phyloP scores from a whole-genome alignment of 495 filamentous ascomycete genomes.

The Neurospora sp. region DNA sequence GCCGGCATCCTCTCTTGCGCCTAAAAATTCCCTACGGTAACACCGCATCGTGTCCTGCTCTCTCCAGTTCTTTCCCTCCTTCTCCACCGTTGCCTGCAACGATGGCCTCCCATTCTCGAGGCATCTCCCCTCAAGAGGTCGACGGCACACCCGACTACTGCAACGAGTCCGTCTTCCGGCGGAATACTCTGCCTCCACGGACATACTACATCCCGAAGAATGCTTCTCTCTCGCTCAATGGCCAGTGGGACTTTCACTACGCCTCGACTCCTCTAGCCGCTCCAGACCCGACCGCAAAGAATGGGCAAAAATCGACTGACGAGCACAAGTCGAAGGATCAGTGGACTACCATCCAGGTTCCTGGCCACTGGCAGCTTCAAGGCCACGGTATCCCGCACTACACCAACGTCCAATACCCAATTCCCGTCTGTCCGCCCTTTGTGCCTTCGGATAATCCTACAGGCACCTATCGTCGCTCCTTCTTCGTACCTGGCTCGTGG shows the following conservation, averaged over 20 bases:
- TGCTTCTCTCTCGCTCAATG: slow-evolving; percentile 35
- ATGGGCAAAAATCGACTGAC: neutral
- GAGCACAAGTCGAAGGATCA: slow-evolving; percentile 6
- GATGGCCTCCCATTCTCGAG: neutral
- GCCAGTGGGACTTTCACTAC: slow-evolving; percentile 51
- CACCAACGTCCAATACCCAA: slow-evolving; percentile 50
- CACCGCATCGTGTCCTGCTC: neutral
- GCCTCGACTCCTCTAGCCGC: slow-evolving; percentile 38
- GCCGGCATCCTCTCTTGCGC: neutral
- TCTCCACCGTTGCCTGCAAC: neutral
- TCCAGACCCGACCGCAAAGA: slow-evolving; percentile 24
- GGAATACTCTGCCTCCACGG: slow-evolving; percentile 39
- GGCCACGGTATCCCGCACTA: slow-evolving; percentile 53
- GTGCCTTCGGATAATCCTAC: slow-evolving; percentile 51
- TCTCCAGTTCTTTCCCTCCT: neutral
- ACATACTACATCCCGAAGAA: slow-evolving; percentile 40
- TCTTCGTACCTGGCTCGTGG: slow-evolving; percentile 35
- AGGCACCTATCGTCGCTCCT: slow-evolving; percentile 48
- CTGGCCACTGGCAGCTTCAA: slow-evolving; percentile 56
- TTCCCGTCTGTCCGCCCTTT: slow-evolving; percentile 48
- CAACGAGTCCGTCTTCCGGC: slow-evolving; percentile 30
- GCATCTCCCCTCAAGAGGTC: slow-evolving; percentile 10
- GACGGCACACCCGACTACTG: slow-evolving; percentile 13
- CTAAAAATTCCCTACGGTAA: neutral
- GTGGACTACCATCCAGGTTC: slow-evolving; percentile 47